Evolutionary conservation across 129 eudicot genomes (phyloP).

Genomic region (Tanacetum coccineum): DNA sequence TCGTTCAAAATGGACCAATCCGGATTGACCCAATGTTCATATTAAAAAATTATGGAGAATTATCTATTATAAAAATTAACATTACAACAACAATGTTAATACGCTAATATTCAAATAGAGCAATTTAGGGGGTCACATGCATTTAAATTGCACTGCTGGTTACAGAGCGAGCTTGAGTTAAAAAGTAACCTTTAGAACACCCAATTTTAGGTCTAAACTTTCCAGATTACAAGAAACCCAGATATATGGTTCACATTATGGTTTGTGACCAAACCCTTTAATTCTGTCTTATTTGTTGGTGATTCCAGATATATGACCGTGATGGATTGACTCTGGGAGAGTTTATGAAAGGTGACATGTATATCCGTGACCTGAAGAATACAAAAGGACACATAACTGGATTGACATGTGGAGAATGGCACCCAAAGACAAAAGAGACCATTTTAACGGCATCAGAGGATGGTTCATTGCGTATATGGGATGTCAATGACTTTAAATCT

Average conservation of each 20-base stretch:
- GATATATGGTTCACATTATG: no score
- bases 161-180: no score
- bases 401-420: slow-evolving; percentile 99
- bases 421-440: slow-evolving; percentile 83
- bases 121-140: no score
- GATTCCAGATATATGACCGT: slow-evolving; percentile 83
- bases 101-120: no score
- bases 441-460: slow-evolving; percentile 94
- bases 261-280: neutral
- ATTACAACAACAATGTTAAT: no score
- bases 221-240: no score
- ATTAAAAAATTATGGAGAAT: no score
- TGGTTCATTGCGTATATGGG: slow-evolving; percentile 97
- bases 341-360: slow-evolving; percentile 97
- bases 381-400: slow-evolving; percentile 98
- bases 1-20: no score
- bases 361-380: slow-evolving; percentile 94
- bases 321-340: slow-evolving; percentile 96
- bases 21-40: no score
- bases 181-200: neutral
- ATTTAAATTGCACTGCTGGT: no score
- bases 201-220: no score
- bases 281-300: neutral
- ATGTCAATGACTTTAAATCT: slow-evolving; percentile 84
- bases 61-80: no score